Evolutionary conservation across 2,329 filamentous ascomycete species (phyloP).

Genomic region (Ophiobolus disseminans): DNA sequence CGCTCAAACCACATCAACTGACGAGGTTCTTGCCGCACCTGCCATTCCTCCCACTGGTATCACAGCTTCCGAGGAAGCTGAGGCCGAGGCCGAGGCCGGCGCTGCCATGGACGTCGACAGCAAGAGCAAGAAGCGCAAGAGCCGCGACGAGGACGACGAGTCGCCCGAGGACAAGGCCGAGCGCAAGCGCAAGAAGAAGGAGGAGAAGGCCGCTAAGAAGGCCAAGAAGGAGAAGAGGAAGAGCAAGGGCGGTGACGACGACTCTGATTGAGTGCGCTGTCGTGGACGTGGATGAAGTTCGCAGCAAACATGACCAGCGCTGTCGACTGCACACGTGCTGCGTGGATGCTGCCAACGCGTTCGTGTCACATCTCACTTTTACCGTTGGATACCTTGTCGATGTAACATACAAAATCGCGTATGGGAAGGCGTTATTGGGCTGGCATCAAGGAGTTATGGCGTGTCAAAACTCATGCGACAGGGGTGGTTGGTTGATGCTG

Average conservation of each 20-base stretch:
- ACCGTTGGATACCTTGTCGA: slow-evolving; percentile 37
- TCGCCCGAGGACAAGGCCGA: slow-evolving; percentile 58
- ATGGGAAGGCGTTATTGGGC: slow-evolving; percentile 39
- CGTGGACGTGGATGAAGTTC: slow-evolving; percentile 19
- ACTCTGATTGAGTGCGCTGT: slow-evolving; percentile 39
- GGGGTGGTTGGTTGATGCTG: slow-evolving; percentile 31
- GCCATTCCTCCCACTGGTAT: slow-evolving; percentile 42
- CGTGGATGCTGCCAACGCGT: slow-evolving; percentile 25
- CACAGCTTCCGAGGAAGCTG: slow-evolving; percentile 33
- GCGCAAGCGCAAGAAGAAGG: slow-evolving; percentile 74
- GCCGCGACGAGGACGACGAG: slow-evolving; percentile 56
- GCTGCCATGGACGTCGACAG: slow-evolving; percentile 12
- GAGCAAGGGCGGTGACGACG: slow-evolving; percentile 39
- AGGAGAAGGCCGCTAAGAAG: slow-evolving; percentile 60
- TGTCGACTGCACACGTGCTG: slow-evolving; percentile 21
- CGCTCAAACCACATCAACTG: slow-evolving; percentile 41
- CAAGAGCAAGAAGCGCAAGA: slow-evolving; percentile 55
- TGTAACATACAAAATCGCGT: slow-evolving; percentile 48
- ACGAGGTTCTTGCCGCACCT: slow-evolving; percentile 48
- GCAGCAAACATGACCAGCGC: slow-evolving; percentile 19
- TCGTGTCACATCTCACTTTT: slow-evolving; percentile 31
- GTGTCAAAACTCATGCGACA: slow-evolving; percentile 36
- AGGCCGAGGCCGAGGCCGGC: slow-evolving; percentile 50
- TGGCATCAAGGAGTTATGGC: slow-evolving; percentile 45
- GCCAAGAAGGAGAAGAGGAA: slow-evolving; percentile 44